Evolutionary conservation across 129 eudicot species (phyloP).

Genomic region (Sambucus nigra): DNA sequence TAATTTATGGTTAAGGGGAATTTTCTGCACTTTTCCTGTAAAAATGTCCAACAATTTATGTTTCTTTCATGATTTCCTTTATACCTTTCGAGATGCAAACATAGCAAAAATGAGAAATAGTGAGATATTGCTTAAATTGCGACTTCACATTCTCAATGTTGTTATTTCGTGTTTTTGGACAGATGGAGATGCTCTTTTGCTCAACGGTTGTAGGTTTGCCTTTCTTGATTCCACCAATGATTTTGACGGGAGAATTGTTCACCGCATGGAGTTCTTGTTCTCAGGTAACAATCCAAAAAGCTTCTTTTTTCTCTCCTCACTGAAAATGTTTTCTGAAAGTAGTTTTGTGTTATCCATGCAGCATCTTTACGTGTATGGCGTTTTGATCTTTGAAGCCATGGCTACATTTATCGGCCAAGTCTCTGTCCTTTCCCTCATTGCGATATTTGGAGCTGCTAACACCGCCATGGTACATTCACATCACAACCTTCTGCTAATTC

Average conservation of each 20-base stretch:
- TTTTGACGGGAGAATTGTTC: conserved; percentile 79
- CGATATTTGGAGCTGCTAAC: conserved; percentile 72
- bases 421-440: conserved; percentile 73
- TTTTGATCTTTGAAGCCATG: conserved; percentile 64
- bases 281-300: conserved; percentile 33
- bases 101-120: too few species aligned
- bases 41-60: too few species aligned
- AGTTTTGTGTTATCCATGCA: conserved; percentile 17
- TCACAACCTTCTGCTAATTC: background rate
- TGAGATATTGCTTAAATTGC: too few species aligned
- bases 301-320: conserved; percentile 2
- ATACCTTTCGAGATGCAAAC: too few species aligned
- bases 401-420: conserved; percentile 79
- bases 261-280: conserved; percentile 84
- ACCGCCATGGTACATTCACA: conserved; percentile 59
- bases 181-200: conserved; percentile 98
- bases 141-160: background rate
- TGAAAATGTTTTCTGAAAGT: conserved; percentile 2
- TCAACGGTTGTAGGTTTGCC: conserved; percentile 92
- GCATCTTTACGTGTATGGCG: conserved; percentile 77
- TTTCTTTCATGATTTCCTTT: too few species aligned
- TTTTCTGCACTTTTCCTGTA: too few species aligned
- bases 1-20: too few species aligned
- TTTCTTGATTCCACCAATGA: conserved; percentile 89
- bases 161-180: conserved; percentile 4